A percentile compares a stretch with the other conserved stretches of the same genome.
These are phyloP conservation scores for Gossypium schwendimanii DNA, from an alignment of 441 rosid species.

Conservation along the genomic window DNA sequence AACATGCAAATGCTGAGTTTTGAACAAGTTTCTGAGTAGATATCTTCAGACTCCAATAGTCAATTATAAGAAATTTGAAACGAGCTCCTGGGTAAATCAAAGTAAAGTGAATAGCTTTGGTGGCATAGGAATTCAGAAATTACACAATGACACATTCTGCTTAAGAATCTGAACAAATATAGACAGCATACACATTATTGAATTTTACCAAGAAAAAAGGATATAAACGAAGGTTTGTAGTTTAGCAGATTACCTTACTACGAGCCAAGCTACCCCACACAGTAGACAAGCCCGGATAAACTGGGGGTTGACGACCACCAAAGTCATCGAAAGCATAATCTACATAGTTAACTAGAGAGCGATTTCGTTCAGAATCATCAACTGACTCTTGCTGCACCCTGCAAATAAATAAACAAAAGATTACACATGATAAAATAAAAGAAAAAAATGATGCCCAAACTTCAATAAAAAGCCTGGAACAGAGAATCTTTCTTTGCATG, in stretches of 20 bases:
- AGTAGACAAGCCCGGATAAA: conserved; percentile 95
- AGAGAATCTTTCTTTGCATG: background rate
- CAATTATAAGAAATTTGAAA: background rate
- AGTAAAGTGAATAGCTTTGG: background rate
- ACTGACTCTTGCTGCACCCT: conserved; percentile 99
- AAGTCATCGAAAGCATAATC: conserved; percentile 99
- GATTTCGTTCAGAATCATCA: conserved; percentile 95
- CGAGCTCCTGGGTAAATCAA: background rate
- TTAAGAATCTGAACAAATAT: background rate
- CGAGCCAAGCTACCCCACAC: conserved; percentile 99
- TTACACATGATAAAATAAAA: background rate
- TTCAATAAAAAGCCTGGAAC: conserved; percentile 9
- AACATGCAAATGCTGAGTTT: background rate
- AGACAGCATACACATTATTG: background rate
- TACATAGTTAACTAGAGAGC: conserved; percentile 84
- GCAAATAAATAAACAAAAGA: conserved; percentile 17
- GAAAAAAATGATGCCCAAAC: conserved; percentile 13
- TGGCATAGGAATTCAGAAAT: background rate
- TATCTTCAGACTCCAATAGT: background rate
- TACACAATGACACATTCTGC: background rate
- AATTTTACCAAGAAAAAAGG: background rate
- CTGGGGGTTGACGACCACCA: conserved; percentile 98
- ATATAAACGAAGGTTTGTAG: background rate
- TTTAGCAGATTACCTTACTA: conserved; percentile 62
- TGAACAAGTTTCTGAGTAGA: background rate